Evolutionary conservation across 83 land plant species (phyloP).

Genomic region (Picea abies): DNA sequence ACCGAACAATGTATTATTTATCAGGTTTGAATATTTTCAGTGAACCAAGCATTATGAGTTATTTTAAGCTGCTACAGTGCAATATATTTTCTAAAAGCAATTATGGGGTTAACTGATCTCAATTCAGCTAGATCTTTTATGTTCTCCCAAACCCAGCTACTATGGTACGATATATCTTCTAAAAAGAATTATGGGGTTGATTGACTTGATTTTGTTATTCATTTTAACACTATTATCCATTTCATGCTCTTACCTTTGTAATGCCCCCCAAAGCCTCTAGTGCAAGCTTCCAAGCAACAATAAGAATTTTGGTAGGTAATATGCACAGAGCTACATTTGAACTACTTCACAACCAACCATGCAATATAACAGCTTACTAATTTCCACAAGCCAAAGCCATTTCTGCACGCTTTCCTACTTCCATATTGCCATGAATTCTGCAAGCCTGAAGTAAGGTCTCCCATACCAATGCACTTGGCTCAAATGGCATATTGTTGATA

Average conservation of each 20-base stretch:
- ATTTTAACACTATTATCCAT: not conserved
- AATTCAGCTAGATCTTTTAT: no score
- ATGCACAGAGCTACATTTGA: no score
- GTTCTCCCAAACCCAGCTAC: not conserved
- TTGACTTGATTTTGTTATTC: not conserved
- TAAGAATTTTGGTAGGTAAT: no score
- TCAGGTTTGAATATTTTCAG: no score
- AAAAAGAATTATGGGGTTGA: not conserved
- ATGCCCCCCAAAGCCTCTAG: not conserved
- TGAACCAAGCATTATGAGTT: no score
- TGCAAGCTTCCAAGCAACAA: not conserved
- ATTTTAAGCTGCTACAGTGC: no score
- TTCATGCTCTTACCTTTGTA: not conserved
- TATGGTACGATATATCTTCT: slow-evolving; percentile 7
- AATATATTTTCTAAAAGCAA: no score
- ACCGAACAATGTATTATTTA: no score
- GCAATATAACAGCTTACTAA: no score
- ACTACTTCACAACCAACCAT: no score
- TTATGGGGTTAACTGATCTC: no score
- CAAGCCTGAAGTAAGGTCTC: slow-evolving; percentile 2
- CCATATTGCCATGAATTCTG: not conserved
- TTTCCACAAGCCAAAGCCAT: not conserved
- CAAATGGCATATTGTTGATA: slow-evolving; percentile 6
- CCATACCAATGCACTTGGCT: not conserved
- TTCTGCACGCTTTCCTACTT: not conserved